phyloP scores from a whole-genome alignment of 2,329 filamentous ascomycete genomes.

The Pestalotiopsis sp. region DNA sequence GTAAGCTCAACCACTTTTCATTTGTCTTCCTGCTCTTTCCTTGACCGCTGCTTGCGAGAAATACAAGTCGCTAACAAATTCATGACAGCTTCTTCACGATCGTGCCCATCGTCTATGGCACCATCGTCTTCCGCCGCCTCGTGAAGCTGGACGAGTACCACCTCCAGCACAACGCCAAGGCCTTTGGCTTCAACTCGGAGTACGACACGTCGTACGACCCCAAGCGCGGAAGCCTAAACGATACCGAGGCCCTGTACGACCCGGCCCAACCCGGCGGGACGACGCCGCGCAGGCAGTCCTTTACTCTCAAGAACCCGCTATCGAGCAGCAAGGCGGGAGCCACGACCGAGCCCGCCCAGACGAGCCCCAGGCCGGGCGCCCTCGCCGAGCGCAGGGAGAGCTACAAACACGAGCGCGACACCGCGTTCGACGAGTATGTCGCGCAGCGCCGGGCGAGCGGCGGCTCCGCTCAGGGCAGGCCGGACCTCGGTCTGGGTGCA shows the following conservation, averaged over 20 bases:
- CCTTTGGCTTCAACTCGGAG: slow-evolving; percentile 44
- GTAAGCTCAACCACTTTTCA: slow-evolving; percentile 35
- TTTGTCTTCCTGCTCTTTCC: not conserved
- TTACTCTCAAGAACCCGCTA: slow-evolving; percentile 24
- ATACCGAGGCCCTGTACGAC: slow-evolving; percentile 24
- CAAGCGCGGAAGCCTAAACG: slow-evolving; percentile 14
- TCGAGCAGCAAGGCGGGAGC: slow-evolving; percentile 21
- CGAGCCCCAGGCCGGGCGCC: slow-evolving; percentile 15
- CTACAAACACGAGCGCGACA: slow-evolving; percentile 49
- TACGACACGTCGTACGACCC: slow-evolving; percentile 26
- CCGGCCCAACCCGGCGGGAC: slow-evolving; percentile 18
- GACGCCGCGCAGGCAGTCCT: slow-evolving; percentile 18
- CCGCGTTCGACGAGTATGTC: slow-evolving; percentile 49
- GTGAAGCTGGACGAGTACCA: slow-evolving; percentile 53
- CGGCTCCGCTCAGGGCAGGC: slow-evolving; percentile 24
- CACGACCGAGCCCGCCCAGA: slow-evolving; percentile 20
- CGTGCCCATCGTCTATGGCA: slow-evolving; percentile 48
- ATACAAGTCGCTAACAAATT: not conserved
- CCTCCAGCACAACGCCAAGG: slow-evolving; percentile 51
- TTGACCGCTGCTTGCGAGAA: not conserved
- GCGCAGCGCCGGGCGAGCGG: slow-evolving; percentile 31
- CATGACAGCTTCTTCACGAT: slow-evolving; percentile 42
- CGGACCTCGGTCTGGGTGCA: slow-evolving; percentile 31
- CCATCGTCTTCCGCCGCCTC: slow-evolving; percentile 49
- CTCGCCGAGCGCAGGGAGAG: slow-evolving; percentile 24